A percentile compares a stretch with the other conserved stretches of the same genome.
Conservation (phyloP, 2,329 filamentous ascomycete species). For the Sphaerulina vaccinii region DNA sequence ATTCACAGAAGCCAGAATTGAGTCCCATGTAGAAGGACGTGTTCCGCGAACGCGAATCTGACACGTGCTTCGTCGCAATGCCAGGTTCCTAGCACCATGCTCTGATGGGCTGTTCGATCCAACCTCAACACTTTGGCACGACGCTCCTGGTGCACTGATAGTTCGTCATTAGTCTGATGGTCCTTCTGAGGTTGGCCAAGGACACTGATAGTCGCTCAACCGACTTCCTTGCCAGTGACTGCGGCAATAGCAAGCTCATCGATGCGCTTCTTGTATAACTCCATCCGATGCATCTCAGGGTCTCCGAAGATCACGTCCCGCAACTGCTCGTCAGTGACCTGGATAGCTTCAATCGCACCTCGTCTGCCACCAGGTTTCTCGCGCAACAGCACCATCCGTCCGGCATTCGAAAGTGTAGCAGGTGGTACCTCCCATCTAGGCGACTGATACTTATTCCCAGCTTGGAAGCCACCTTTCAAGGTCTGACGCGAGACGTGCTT, state of each 20-base stretch:
- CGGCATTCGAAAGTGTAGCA: slow-evolving; percentile 67
- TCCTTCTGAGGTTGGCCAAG: too few species aligned
- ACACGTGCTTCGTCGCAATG: too few species aligned
- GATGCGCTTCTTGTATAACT: slow-evolving; percentile 68
- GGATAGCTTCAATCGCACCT: slow-evolving; percentile 64
- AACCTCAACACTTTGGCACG: too few species aligned
- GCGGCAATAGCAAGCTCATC: slow-evolving; percentile 69
- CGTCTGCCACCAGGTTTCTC: slow-evolving; percentile 42
- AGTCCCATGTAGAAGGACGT: too few species aligned
- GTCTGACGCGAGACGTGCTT: slow-evolving; percentile 16
- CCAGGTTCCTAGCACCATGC: too few species aligned
- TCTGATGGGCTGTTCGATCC: too few species aligned
- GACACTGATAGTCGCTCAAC: slow-evolving; percentile 6
- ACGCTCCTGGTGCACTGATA: too few species aligned
- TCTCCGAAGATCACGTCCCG: slow-evolving; percentile 76
- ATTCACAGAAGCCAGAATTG: too few species aligned
- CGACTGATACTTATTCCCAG: slow-evolving; percentile 18
- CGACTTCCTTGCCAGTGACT: slow-evolving; percentile 50
- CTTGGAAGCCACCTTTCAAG: slow-evolving; percentile 3
- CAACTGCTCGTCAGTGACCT: slow-evolving; percentile 66
- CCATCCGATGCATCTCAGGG: slow-evolving; percentile 77
- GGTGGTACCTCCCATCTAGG: slow-evolving; percentile 63
- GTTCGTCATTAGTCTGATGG: too few species aligned
- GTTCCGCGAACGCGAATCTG: too few species aligned
- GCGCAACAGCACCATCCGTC: slow-evolving; percentile 66